These are phyloP conservation scores for Mentha longifolia DNA, from an alignment of 257 asterid species.

Conservation along the genomic window DNA sequence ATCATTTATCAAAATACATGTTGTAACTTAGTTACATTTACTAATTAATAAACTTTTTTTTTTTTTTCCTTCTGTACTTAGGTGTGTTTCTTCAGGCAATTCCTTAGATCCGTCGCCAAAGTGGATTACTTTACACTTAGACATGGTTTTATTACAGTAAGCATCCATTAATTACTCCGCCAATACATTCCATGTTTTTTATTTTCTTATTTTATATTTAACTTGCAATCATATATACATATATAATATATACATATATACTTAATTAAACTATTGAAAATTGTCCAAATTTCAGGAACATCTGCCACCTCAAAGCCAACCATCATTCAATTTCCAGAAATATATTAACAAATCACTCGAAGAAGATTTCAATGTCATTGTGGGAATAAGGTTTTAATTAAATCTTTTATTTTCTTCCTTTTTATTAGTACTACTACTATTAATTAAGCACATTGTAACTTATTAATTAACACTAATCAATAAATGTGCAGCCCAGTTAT, in stretches of 20 bases:
- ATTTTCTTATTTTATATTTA: too few species aligned
- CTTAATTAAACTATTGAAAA: too few species aligned
- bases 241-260: too few species aligned
- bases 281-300: slow-evolving; percentile 63
- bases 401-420: not conserved
- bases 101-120: slow-evolving; percentile 71
- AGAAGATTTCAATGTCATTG: slow-evolving; percentile 84
- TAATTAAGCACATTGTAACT: not conserved
- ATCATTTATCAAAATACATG: not conserved
- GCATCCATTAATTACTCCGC: not conserved
- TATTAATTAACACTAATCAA: too few species aligned
- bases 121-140: slow-evolving; percentile 85
- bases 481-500: slow-evolving; percentile 68
- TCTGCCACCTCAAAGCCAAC: slow-evolving; percentile 74
- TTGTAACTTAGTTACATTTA: too few species aligned
- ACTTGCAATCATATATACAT: too few species aligned
- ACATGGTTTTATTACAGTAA: slow-evolving; percentile 86
- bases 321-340: slow-evolving; percentile 75
- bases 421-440: not conserved
- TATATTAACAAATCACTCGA: slow-evolving; percentile 81
- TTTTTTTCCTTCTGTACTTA: slow-evolving; percentile 18
- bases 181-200: not conserved
- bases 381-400: slow-evolving; percentile 69
- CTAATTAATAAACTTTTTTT: not conserved
- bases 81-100: slow-evolving; percentile 94